Evolutionary conservation across 108 stramenopile species (phyloP).

Genomic region (Nannochloropsis gaditana): DNA sequence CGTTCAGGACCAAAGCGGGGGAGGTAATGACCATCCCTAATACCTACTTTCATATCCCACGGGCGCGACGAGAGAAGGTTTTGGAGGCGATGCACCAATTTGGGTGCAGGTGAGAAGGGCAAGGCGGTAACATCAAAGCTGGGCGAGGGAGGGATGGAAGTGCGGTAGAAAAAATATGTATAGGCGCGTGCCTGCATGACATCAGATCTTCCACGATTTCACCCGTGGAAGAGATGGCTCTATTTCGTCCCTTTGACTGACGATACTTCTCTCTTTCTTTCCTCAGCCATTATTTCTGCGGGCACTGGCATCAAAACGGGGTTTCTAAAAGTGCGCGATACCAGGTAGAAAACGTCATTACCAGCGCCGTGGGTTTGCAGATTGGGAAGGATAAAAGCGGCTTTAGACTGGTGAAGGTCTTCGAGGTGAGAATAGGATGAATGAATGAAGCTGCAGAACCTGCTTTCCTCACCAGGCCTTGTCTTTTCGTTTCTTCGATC

Average conservation of each 20-base stretch:
- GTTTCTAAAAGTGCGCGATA: neutral
- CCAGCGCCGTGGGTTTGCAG: neutral
- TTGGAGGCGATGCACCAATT: neutral
- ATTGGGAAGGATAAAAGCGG: neutral
- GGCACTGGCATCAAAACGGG: constrained; percentile 1
- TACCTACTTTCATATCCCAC: neutral
- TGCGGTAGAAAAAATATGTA: no score
- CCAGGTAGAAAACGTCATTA: neutral
- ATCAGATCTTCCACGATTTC: no score
- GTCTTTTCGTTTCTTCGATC: neutral
- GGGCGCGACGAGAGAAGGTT: neutral
- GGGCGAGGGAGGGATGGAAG: no score
- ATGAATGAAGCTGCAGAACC: neutral
- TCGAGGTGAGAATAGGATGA: neutral
- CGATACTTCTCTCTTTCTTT: neutral
- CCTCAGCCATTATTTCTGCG: constrained; percentile 16
- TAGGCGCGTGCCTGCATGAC: no score
- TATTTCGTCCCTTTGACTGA: no score
- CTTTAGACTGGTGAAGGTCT: neutral
- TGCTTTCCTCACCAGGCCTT: neutral
- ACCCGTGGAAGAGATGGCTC: no score
- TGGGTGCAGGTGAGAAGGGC: neutral
- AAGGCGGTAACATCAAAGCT: no score
- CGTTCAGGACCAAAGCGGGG: neutral
- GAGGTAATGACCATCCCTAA: neutral